Evolutionary conservation across 257 asterid genomes (phyloP).

Genomic region (Solanum habrochaites): DNA sequence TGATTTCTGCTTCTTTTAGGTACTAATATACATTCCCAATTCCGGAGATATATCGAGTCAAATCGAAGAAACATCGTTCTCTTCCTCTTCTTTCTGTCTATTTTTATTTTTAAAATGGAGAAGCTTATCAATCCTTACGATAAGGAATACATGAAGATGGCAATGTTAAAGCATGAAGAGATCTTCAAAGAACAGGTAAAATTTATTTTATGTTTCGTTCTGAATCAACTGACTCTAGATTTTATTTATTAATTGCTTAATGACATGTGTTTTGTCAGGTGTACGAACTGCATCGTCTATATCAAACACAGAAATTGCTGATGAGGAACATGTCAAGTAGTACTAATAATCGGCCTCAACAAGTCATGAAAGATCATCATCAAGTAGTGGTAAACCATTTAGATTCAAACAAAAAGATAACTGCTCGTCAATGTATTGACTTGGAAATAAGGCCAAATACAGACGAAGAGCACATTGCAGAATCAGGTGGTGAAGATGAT

Average conservation of each 20-base stretch:
- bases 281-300: constrained; percentile 78
- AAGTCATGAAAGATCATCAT: constrained; percentile 3
- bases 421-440: background rate
- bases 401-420: background rate
- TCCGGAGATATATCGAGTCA: background rate
- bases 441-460: constrained; percentile 15
- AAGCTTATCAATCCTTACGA: constrained; percentile 53
- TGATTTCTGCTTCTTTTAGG: background rate
- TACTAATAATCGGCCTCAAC: background rate
- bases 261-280: constrained; percentile 25
- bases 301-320: constrained; percentile 59
- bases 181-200: constrained; percentile 82
- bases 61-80: background rate
- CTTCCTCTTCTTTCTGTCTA: background rate
- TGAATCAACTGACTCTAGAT: background rate
- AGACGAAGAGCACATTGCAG: constrained; percentile 2
- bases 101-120: constrained; percentile 33
- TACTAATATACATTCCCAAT: background rate
- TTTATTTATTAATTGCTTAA: too few relatives aligned
- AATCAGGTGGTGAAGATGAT: constrained; percentile 12
- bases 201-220: background rate
- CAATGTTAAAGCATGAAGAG: constrained; percentile 91
- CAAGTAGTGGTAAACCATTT: background rate
- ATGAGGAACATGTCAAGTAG: constrained; percentile 40
- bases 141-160: constrained; percentile 75